Base-by-base conservation (phyloP, 2,329 filamentous ascomycete species). In the Stagonosporopsis rhizophila region DNA sequence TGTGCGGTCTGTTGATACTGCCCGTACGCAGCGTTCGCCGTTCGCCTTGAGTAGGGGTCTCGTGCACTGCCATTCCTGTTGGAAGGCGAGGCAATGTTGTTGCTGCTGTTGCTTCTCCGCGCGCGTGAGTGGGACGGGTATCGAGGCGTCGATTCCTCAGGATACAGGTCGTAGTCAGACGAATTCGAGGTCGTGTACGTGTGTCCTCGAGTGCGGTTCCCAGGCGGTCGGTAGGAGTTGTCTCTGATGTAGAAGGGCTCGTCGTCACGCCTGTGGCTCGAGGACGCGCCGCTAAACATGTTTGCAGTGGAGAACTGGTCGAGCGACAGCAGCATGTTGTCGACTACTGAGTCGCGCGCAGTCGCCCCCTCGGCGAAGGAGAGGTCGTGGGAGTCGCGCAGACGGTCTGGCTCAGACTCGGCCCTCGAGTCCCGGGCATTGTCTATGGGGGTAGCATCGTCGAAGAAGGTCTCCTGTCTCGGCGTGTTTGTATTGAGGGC, bases 291-390 rank as follows among this genome's bases (percentile, higher is more conserved):
- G 57, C 60, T 50, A n/a, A 68, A 66, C 57, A 67, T 47, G 56
- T 59, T 53, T 4, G 58, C 62, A 0, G 65, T 59, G 2, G 71
- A 62, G 44, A 76, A 69, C 75, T 94, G 90, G 77, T 96, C 94
- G 62, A 99, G 87, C 37, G 93, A 96, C 63, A 95, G 82, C 58
- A 98, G 87, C 89, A 99, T 95, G 76, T 97, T 96, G 77, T 95
- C 90, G 57, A 99, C 92, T 65, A 99, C 87, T 32, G 93, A 97
- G 72, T 96, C 91, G 65, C 94, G 87, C 14, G 65, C 61, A 17
- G 56, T 66, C 37, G 90, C 91, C 61, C 91, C 87, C 44, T 89
- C 86, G 46, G 88, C 88, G 68, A 96, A 83, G 55, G 91, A 93
- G 60, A 97, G 83, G 75, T 96, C 93, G 81, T 97, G 93, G 44